These are phyloP conservation scores for Entomortierella beljakovae DNA, from an alignment of 192 early-diverging fungal genomes.

Conservation along the genomic window DNA sequence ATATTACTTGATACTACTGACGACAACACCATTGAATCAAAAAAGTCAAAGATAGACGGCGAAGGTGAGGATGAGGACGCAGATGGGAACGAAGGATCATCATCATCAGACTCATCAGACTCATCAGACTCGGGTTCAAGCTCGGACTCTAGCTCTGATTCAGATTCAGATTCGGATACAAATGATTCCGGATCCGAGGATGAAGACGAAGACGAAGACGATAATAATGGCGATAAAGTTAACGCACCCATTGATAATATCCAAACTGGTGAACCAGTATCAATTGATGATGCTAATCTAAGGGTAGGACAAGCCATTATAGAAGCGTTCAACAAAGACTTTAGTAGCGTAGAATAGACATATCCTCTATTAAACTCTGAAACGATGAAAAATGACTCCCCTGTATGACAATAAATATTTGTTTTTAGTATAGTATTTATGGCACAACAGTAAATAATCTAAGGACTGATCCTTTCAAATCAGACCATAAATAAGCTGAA, in stretches of 20 bases:
- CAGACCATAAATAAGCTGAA: too few relatives aligned
- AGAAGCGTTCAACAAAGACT: constrained; percentile 47
- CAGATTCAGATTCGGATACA: constrained; percentile 18
- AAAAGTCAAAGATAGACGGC: constrained; percentile 3
- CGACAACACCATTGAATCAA: neutral
- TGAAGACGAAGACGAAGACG: constrained; percentile 11
- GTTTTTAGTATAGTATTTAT: too few relatives aligned
- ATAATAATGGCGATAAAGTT: neutral
- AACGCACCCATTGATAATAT: neutral
- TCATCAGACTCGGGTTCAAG: neutral
- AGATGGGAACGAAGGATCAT: neutral
- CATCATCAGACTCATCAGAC: constrained; percentile 8
- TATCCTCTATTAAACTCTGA: too few relatives aligned
- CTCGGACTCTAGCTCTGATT: neutral
- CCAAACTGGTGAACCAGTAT: neutral
- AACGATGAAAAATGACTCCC: too few relatives aligned
- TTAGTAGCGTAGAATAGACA: constrained; percentile 13
- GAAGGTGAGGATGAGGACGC: constrained; percentile 2
- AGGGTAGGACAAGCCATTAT: constrained; percentile 40
- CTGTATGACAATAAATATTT: too few relatives aligned
- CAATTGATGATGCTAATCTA: neutral
- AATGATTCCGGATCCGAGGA: constrained; percentile 23
- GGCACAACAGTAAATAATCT: too few relatives aligned
- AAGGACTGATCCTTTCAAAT: too few relatives aligned
- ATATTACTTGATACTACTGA: neutral